These are phyloP conservation scores for Cardiospermum halicacabum DNA, from an alignment of 345 rosid genomes.

Conservation along the genomic window DNA sequence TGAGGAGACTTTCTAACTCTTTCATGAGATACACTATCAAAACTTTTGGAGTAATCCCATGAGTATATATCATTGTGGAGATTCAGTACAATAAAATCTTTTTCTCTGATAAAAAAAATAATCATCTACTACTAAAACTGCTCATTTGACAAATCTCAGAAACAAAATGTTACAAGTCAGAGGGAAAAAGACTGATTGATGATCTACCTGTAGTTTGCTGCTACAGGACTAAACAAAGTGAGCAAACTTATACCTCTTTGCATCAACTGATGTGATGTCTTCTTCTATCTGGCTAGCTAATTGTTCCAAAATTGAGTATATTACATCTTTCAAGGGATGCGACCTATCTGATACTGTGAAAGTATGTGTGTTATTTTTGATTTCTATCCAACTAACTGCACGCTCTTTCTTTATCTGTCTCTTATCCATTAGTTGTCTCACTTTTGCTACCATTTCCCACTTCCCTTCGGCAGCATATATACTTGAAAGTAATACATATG, in stretches of 20 bases:
- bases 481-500: conserved; percentile 52
- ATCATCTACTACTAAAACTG: neutral
- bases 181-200: neutral
- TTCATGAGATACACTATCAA: conserved; percentile 1
- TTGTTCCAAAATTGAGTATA: conserved; percentile 38
- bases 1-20: neutral
- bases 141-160: neutral
- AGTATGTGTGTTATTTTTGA: conserved; percentile 37
- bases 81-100: conserved; percentile 12
- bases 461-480: conserved; percentile 47
- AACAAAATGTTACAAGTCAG: conserved; percentile 16
- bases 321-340: conserved; percentile 46
- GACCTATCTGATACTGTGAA: conserved; percentile 44
- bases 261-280: conserved; percentile 28
- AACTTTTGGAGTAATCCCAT: conserved; percentile 9
- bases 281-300: conserved; percentile 41
- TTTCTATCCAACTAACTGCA: conserved; percentile 63
- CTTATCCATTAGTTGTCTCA: conserved; percentile 49
- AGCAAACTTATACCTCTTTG: conserved; percentile 21
- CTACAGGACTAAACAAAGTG: conserved; percentile 7
- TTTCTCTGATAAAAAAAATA: neutral
- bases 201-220: neutral
- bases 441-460: conserved; percentile 54
- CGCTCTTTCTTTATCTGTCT: conserved; percentile 44
- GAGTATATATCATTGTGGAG: conserved; percentile 6